Evolutionary conservation across 2,329 filamentous ascomycete genomes (phyloP), one percentile per base, ranked within the genome.

Genomic region (Colletotrichum australisinense): DNA sequence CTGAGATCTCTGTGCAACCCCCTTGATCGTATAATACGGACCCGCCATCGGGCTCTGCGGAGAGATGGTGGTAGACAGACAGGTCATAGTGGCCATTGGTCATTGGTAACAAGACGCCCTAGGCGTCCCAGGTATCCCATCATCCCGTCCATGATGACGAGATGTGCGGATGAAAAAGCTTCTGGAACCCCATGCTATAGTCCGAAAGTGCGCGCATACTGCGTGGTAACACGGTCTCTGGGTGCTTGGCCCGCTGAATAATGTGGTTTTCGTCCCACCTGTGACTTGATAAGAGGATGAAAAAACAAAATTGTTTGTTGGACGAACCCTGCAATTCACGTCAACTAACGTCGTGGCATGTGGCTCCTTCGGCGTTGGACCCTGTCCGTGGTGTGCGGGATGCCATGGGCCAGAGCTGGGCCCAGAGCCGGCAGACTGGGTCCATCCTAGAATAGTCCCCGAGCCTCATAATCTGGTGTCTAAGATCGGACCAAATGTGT

Each of bases 1-100:
- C 46, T 52, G 55, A 60, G 59, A 73, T 73, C 55, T 69, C 55
- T 59, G 66, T 64, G 42, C 26, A 24, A 53, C 38, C 42, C 65
- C 42, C n/a, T 35, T 26, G 30, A 69, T 32, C 19, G 49, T 56
- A 12, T 59, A 49, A 49, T 14, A 65, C 19, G 53, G 55, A 55
- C 35, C 66, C 4, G 32, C 58, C 60, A 30, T 56, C 55, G 70
- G 55, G 32, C 16, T 22, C 24, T 38, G 7, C 70, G 55, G 67
- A 26, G n/a, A 30, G 35, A 57, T 49, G n/a, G 24, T 24, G 35
- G 46, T 49, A 28, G n/a, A 26, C 49, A 38, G 19, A 9, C 5
- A 4, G 6, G 4, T 14, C 8, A n/a, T 9, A 46, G 6, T 52
- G 8, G 53, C 30, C 19, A 26, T 38, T 42, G 38, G 6, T 42